Conservation (phyloP, 225 moss, liverwort and hornwort genomes). For the Marchantia polymorpha region DNA sequence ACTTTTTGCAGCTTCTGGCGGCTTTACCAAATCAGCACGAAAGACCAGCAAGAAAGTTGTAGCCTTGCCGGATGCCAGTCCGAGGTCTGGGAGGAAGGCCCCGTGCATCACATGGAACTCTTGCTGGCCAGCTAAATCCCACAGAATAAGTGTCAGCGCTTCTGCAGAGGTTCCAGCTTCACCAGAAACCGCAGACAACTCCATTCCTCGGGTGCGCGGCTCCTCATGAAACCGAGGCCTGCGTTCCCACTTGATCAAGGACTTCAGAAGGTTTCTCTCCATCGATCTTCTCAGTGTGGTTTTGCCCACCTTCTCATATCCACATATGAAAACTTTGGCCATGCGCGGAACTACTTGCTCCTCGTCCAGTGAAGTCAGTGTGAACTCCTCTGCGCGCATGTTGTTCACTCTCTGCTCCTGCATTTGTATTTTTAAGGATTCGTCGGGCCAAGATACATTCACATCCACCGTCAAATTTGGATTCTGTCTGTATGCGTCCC, state of each 20-base stretch:
- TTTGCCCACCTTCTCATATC: not conserved
- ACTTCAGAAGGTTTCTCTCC: not conserved
- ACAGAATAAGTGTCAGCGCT: not conserved
- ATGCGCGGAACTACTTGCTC: not conserved
- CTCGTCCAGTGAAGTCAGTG: not conserved
- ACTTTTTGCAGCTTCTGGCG: not conserved
- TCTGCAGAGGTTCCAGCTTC: not conserved
- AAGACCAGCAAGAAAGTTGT: slow-evolving; percentile 10
- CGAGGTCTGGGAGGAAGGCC: not conserved
- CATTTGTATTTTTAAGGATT: slow-evolving; percentile 1
- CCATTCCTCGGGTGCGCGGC: slow-evolving; percentile 1
- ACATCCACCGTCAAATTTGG: not conserved
- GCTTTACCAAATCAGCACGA: not conserved
- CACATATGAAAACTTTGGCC: slow-evolving; percentile 8
- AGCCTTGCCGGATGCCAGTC: slow-evolving; percentile 1
- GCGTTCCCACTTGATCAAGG: not conserved
- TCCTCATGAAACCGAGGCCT: not conserved
- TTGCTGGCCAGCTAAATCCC: slow-evolving; percentile 14
- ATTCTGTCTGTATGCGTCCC: not conserved
- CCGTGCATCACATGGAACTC: slow-evolving; percentile 17
- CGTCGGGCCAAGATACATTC: not conserved
- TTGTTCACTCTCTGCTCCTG: not conserved
- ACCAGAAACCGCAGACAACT: not conserved
- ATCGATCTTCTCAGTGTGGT: slow-evolving; percentile 11
- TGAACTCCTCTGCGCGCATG: not conserved